A percentile compares a stretch with the other conserved stretches of the same genome.
Evolutionary conservation across 805 yeast genomes (phyloP).

Genomic region (Saccharomycopsis guyanensis): DNA sequence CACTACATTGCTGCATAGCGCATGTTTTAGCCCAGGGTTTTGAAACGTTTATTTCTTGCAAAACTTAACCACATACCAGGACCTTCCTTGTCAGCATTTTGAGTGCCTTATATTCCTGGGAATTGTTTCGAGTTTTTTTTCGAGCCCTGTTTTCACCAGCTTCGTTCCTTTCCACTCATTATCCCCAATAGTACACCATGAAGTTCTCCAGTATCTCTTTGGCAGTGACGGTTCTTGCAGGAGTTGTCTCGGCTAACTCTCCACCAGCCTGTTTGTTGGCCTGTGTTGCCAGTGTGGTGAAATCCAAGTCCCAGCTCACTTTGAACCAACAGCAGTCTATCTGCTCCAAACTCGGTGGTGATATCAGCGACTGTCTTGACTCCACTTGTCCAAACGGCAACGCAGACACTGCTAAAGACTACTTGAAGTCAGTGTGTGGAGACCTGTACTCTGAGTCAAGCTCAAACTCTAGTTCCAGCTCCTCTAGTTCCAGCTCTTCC

Average conservation of each 20-base stretch:
- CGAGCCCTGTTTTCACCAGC: too few species aligned
- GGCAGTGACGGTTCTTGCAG: constrained; percentile 1
- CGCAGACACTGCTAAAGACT: constrained; percentile 48
- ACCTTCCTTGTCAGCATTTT: too few species aligned
- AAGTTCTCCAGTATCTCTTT: background rate
- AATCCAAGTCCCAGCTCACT: constrained; percentile 24
- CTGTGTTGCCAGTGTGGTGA: constrained; percentile 68
- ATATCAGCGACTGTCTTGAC: constrained; percentile 56
- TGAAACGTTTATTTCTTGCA: too few species aligned
- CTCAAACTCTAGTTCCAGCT: constrained; percentile 28
- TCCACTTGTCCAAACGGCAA: constrained; percentile 60
- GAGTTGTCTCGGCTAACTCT: constrained; percentile 39
- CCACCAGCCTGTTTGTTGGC: constrained; percentile 93
- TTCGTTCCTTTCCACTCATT: too few species aligned
- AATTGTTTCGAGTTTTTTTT: too few species aligned
- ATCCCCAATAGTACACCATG: too few species aligned
- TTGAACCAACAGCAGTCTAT: constrained; percentile 17
- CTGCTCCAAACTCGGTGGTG: constrained; percentile 48
- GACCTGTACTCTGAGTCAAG: constrained; percentile 25
- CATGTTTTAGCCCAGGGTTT: too few species aligned
- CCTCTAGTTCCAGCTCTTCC: constrained; percentile 30
- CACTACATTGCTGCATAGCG: too few species aligned
- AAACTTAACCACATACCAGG: too few species aligned
- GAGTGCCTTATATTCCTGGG: too few species aligned
- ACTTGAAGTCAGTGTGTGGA: constrained; percentile 51